Percentiles rank a stretch among this genome's conserved stretches.
phyloP scores from a whole-genome alignment of 768 basidiomycete genomes.

The Lactarius hatsudake region DNA sequence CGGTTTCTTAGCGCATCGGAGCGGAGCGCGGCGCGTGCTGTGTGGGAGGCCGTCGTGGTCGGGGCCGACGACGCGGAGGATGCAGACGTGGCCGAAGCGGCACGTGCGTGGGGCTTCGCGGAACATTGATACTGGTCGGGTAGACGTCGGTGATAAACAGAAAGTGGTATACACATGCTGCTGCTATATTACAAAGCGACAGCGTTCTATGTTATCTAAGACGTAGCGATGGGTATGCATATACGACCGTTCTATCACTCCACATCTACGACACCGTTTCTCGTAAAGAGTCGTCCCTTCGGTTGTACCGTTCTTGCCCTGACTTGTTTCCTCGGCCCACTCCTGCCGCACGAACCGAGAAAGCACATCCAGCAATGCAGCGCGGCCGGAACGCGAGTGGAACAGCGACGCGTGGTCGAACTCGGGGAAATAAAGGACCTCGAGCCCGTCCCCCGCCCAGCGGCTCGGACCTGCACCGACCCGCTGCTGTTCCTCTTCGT shows the following conservation, averaged over 20 bases:
- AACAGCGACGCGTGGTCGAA: constrained; percentile 46
- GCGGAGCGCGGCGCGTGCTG: constrained; percentile 44
- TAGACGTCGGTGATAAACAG: not conserved
- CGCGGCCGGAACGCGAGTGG: constrained; percentile 32
- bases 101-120: constrained; percentile 18
- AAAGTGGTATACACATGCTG: not conserved
- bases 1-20: constrained; percentile 61
- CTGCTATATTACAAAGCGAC: not conserved
- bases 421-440: constrained; percentile 40
- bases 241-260: not conserved
- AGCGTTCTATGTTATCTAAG: not conserved
- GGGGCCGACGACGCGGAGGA: not conserved
- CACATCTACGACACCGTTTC: not conserved
- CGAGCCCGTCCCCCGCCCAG: constrained; percentile 36
- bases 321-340: not conserved
- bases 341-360: constrained; percentile 32
- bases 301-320: not conserved
- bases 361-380: constrained; percentile 35
- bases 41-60: constrained; percentile 30
- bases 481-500: constrained; percentile 23
- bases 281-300: not conserved
- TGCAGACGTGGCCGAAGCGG: not conserved
- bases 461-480: constrained; percentile 3
- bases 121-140: not conserved
- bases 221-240: not conserved